These are phyloP conservation scores for Pseudognaphalium luteoalbum DNA, from an alignment of 129 eudicot genomes.

Conservation along the genomic window DNA sequence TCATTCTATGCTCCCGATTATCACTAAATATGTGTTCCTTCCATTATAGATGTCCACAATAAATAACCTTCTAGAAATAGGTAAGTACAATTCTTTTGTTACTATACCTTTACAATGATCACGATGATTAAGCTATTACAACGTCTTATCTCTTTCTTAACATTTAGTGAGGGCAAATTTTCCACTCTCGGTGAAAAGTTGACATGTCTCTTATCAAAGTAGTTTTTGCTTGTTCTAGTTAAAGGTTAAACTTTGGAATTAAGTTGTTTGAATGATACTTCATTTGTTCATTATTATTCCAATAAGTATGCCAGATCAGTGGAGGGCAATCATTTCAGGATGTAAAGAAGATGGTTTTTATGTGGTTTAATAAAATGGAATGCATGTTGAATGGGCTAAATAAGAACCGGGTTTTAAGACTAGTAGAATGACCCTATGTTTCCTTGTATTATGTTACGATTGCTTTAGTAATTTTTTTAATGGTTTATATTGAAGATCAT, in stretches of 20 bases:
- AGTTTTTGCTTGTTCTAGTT: conserved; percentile 17
- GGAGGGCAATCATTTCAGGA: conserved; percentile 5
- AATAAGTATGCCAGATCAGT: conserved; percentile 8
- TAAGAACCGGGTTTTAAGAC: background rate
- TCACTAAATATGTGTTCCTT: background rate
- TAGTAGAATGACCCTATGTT: background rate
- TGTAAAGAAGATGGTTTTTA: background rate
- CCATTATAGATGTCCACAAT: background rate
- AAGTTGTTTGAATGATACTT: background rate
- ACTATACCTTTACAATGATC: conserved; percentile 11
- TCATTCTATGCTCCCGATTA: background rate
- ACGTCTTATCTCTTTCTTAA: conserved; percentile 10
- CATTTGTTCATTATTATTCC: background rate
- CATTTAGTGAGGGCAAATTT: background rate
- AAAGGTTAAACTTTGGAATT: conserved; percentile 15
- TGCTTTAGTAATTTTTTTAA: conserved; percentile 7
- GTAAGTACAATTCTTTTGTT: conserved; percentile 1
- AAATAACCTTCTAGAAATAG: background rate
- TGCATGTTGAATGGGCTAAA: background rate
- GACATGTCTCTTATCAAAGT: conserved; percentile 24
- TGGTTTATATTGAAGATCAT: conserved; percentile 39
- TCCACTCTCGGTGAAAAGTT: conserved; percentile 9
- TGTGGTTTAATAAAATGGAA: background rate
- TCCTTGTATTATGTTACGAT: too few species aligned
- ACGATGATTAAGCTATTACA: conserved; percentile 5